Evolutionary conservation across 257 asterid species (phyloP), one percentile per base, ranked within the genome.

Genomic region (Plantago major): DNA sequence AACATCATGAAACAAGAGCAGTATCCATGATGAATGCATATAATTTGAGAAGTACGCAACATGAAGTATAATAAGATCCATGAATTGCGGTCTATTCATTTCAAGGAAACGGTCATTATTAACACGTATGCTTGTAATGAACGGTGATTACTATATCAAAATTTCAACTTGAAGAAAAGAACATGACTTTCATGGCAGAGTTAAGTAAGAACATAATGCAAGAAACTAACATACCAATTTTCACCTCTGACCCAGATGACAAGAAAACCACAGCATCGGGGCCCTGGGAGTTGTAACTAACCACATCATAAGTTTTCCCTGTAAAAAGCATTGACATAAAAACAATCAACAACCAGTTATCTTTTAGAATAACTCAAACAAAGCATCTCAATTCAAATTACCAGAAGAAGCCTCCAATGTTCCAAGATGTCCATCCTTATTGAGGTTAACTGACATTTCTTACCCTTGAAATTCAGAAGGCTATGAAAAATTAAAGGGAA

Each of bases 221-320:
- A 28, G 11, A 49, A 60, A 40, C 18, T 10, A 48, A 49, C 17
- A 56, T 84, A 89, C 95, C 95, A 5, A 87, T 76, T 73, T 71
- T 76, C 1, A 88, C 64, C 59, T 70, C 82, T 14, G 88, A 69
- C 28, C 76, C 54, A 19, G 97, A 82, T 55, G 86, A 42, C 15
- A 76, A 33, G 73, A 85, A 74, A 42, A 88, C 88, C 6, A 71
- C 38, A 56, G 82, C 76, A 10, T 79, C 83, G 3, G 80, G 84
- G 48, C 80, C 81, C 42, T 67, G 86, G 53, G 79, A 62, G 44
- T 71, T 68, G 61, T 51, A 46, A 74, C 84, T 80, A 60, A 83
- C 72, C 75, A 83, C 68, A 0, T 86, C 87, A 70, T 83, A 88
- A 4, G 93, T 76, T 67, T 75, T 84, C 63, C 93, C 90, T 83